phyloP scores from a whole-genome alignment of 495 filamentous ascomycete genomes.

The Tuber indicum region DNA sequence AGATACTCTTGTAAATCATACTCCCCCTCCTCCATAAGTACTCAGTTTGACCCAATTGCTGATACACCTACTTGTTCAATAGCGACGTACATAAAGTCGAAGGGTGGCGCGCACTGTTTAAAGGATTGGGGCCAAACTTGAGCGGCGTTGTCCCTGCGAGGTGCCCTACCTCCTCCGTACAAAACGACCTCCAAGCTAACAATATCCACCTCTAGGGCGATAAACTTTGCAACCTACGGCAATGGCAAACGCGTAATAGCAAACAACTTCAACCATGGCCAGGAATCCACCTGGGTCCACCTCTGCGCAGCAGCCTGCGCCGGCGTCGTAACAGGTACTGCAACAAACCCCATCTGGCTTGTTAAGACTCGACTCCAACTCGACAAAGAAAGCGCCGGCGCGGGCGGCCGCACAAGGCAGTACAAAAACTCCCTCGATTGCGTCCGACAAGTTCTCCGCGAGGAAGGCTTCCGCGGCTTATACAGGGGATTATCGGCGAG shows the following conservation, averaged over 20 bases:
- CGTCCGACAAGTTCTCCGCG: conserved; percentile 62
- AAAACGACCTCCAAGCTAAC: conserved; percentile 6
- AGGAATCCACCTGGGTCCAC: conserved; percentile 66
- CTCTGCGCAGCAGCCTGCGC: conserved; percentile 64
- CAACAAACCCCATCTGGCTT: conserved; percentile 89
- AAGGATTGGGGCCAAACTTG: conserved; percentile 80
- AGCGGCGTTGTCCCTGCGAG: conserved; percentile 80
- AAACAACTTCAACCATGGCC: conserved; percentile 56
- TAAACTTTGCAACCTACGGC: conserved; percentile 85
- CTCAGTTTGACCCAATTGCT: conserved; percentile 6
- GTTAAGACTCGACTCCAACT: conserved; percentile 85
- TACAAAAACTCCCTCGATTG: conserved; percentile 83
- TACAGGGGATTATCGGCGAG: conserved; percentile 83
- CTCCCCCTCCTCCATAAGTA: not conserved
- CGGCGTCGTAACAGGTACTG: conserved; percentile 73
- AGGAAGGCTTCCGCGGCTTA: conserved; percentile 69
- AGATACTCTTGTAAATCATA: conserved; percentile 55
- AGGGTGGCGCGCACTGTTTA: conserved; percentile 79
- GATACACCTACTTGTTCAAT: not conserved
- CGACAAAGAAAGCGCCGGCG: conserved; percentile 59
- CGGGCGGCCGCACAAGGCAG: conserved; percentile 48
- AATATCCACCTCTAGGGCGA: conserved; percentile 46
- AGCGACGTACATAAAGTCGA: conserved; percentile 65
- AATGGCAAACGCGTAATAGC: conserved; percentile 75
- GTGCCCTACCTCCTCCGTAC: conserved; percentile 12